phyloP scores from a whole-genome alignment of 2,329 filamentous ascomycete species.

The Sclerotinia nivalis region DNA sequence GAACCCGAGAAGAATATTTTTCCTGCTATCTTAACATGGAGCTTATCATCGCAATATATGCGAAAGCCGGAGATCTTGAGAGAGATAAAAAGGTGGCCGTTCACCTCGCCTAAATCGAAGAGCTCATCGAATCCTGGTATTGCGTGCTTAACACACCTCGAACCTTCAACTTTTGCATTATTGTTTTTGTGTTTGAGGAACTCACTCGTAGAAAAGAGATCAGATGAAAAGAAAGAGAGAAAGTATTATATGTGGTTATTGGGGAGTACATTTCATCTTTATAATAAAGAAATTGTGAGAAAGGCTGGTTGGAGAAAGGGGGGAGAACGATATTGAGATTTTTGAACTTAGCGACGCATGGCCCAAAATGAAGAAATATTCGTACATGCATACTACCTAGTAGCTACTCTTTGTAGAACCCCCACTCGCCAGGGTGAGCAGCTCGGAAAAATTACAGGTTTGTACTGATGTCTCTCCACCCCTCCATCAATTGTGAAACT shows the following conservation, averaged over 20 bases:
- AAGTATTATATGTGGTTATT: neutral
- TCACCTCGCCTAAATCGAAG: slow-evolving; percentile 22
- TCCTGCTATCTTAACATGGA: neutral
- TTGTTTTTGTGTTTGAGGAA: neutral
- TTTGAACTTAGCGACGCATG: neutral
- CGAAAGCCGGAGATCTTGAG: too few relatives aligned
- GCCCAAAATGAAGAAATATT: neutral
- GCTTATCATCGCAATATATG: neutral
- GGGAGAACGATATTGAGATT: neutral
- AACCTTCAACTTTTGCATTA: neutral
- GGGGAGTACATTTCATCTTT: neutral
- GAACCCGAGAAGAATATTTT: neutral
- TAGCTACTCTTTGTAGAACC: neutral
- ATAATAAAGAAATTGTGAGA: neutral
- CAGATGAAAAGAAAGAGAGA: neutral
- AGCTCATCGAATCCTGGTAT: slow-evolving; percentile 22
- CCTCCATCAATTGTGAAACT: neutral
- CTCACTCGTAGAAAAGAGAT: neutral
- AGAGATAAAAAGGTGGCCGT: slow-evolving; percentile 1
- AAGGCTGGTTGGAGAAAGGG: too few relatives aligned
- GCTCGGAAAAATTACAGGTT: neutral
- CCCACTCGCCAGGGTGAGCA: slow-evolving; percentile 2
- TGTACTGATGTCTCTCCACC: slow-evolving; percentile 16
- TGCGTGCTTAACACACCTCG: slow-evolving; percentile 19
- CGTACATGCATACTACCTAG: neutral